These are phyloP conservation scores for Beauveria caledonica DNA, from an alignment of 2,329 filamentous ascomycete genomes.

Conservation along the genomic window DNA sequence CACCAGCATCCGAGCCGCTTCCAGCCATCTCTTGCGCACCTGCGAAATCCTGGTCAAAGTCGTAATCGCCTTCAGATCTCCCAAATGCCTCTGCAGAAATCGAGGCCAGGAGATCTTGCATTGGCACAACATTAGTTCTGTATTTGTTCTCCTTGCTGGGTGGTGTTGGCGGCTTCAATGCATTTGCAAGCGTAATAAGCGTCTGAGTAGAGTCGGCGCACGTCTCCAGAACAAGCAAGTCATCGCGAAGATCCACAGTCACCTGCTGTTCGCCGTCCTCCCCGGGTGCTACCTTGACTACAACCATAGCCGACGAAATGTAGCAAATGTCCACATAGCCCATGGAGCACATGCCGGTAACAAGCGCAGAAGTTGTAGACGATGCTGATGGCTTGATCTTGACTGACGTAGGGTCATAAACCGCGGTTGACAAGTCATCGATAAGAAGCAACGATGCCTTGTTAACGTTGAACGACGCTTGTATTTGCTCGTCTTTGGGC, in stretches of 20 bases:
- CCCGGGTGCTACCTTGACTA: conserved; percentile 50
- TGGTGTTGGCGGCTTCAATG: conserved; percentile 72
- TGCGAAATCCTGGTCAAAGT: conserved; percentile 56
- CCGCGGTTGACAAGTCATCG: conserved; percentile 53
- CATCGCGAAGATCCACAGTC: conserved; percentile 74
- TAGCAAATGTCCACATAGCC: conserved; percentile 85
- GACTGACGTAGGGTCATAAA: conserved; percentile 11
- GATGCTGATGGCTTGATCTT: conserved; percentile 20
- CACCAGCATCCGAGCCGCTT: conserved; percentile 24
- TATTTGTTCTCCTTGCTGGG: conserved; percentile 81
- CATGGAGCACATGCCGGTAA: conserved; percentile 48
- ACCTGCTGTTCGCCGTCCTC: conserved; percentile 55
- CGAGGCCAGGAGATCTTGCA: conserved; percentile 82
- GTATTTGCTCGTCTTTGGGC: conserved; percentile 56
- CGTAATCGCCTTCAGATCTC: conserved; percentile 50
- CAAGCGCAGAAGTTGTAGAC: conserved; percentile 38
- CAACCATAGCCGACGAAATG: conserved; percentile 70
- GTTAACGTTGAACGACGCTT: conserved; percentile 58
- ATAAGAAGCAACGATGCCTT: conserved; percentile 79
- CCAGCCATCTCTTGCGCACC: conserved; percentile 42
- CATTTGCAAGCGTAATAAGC: conserved; percentile 69
- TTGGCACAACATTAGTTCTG: conserved; percentile 74
- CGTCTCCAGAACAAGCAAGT: conserved; percentile 83
- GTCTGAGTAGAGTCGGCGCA: conserved; percentile 97
- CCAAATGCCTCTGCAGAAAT: conserved; percentile 81